Evolutionary conservation across 306 rosid species (phyloP).

Genomic region (Clitoria ternatea): DNA sequence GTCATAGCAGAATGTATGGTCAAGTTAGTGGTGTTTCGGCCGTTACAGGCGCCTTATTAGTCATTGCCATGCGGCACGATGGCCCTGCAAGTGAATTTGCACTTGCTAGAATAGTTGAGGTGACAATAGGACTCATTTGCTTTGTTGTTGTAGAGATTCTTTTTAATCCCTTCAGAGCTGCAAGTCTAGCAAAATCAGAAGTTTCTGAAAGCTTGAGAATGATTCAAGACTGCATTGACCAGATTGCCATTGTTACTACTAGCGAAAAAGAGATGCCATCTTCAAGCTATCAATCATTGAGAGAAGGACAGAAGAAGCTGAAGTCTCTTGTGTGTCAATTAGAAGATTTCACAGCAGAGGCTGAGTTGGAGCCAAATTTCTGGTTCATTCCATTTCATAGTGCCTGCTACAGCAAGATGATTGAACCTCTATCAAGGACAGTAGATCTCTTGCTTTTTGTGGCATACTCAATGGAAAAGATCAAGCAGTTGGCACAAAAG

Average conservation of each 20-base stretch:
- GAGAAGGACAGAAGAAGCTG: slow-evolving; percentile 40
- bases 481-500: slow-evolving; percentile 26
- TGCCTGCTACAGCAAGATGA: slow-evolving; percentile 43
- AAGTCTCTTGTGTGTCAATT: slow-evolving; percentile 37
- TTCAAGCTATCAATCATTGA: slow-evolving; percentile 31
- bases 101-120: slow-evolving; percentile 60
- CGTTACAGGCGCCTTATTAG: slow-evolving; percentile 62
- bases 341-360: slow-evolving; percentile 48
- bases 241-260: slow-evolving; percentile 21
- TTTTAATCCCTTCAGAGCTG: slow-evolving; percentile 55
- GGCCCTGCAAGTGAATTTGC: slow-evolving; percentile 62
- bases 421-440: slow-evolving; percentile 49
- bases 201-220: slow-evolving; percentile 47
- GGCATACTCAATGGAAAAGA: slow-evolving; percentile 42
- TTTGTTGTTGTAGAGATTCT: slow-evolving; percentile 46
- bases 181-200: slow-evolving; percentile 56
- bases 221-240: slow-evolving; percentile 44
- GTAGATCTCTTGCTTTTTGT: slow-evolving; percentile 41
- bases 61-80: slow-evolving; percentile 65
- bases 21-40: slow-evolving; percentile 72
- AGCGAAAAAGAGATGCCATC: slow-evolving; percentile 14
- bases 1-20: slow-evolving; percentile 79
- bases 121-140: slow-evolving; percentile 65
- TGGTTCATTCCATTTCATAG: slow-evolving; percentile 70
- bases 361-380: slow-evolving; percentile 69